Conservation (phyloP, 352 stramenopile genomes). For the Phytophthora fragariae region DNA sequence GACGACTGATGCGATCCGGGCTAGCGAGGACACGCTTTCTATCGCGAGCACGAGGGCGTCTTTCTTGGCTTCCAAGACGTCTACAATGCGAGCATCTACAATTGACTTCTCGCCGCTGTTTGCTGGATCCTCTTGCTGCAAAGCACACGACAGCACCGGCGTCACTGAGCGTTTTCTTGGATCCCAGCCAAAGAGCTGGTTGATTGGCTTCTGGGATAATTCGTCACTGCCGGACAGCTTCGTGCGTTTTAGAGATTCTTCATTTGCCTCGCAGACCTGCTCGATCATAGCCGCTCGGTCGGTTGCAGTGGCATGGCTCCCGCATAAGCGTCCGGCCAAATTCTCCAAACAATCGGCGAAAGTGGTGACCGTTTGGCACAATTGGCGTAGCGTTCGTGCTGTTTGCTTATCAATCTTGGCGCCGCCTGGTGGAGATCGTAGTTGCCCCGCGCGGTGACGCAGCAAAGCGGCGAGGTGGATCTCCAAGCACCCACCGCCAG, state of each 20-base stretch:
- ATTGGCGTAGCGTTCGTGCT: slow-evolving; percentile 36
- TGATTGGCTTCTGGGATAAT: not conserved
- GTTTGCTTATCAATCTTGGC: slow-evolving; percentile 12
- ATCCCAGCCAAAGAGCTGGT: slow-evolving; percentile 55
- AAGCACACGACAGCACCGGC: slow-evolving; percentile 35
- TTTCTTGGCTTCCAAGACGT: slow-evolving; percentile 52
- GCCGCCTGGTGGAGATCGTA: slow-evolving; percentile 22
- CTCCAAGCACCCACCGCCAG: slow-evolving; percentile 59
- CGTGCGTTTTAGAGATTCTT: slow-evolving; percentile 14
- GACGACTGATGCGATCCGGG: slow-evolving; percentile 52
- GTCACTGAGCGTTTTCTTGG: slow-evolving; percentile 17
- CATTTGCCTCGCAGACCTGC: slow-evolving; percentile 40
- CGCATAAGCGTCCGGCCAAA: slow-evolving; percentile 31
- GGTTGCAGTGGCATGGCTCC: slow-evolving; percentile 11
- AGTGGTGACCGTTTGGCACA: slow-evolving; percentile 36
- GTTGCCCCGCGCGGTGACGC: slow-evolving; percentile 31
- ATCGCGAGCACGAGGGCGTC: slow-evolving; percentile 52
- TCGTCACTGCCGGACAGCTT: not conserved
- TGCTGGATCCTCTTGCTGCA: not conserved
- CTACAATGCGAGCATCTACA: slow-evolving; percentile 47
- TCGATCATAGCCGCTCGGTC: slow-evolving; percentile 34
- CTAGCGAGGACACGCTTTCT: slow-evolving; percentile 50
- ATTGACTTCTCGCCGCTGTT: slow-evolving; percentile 32
- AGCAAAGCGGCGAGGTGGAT: slow-evolving; percentile 55
- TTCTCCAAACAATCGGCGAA: slow-evolving; percentile 41